A percentile compares a stretch with the other conserved stretches of the same genome.
Evolutionary conservation across 2,329 filamentous ascomycete species (phyloP).

Genomic region (Fusarium longipes): DNA sequence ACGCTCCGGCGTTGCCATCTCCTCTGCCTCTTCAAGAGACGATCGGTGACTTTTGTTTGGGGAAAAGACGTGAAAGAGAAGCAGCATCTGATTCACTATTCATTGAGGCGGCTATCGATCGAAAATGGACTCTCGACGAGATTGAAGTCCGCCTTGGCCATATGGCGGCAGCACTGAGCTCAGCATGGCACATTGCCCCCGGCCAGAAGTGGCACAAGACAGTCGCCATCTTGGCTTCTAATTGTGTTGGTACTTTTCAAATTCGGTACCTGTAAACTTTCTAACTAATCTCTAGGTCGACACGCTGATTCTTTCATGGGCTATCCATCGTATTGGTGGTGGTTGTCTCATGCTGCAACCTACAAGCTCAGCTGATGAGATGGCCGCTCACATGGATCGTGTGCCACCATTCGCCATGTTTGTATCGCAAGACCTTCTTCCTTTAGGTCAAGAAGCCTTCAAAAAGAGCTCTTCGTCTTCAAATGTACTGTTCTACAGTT

Average conservation of each 20-base stretch:
- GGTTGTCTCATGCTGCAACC: constrained; percentile 6
- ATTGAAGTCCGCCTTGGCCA: constrained; percentile 5
- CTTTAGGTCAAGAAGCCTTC: not conserved
- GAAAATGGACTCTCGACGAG: constrained; percentile 6
- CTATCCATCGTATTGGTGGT: constrained; percentile 7
- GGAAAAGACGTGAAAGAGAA: constrained; percentile 5
- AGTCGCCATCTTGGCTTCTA: constrained; percentile 4
- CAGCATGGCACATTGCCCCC: constrained; percentile 3
- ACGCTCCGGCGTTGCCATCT: constrained; percentile 4
- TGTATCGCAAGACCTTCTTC: constrained; percentile 2
- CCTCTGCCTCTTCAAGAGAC: not conserved
- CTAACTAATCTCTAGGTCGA: constrained; percentile 1
- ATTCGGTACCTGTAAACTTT: not conserved
- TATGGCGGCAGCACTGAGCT: constrained; percentile 7
- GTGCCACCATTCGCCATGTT: constrained; percentile 5
- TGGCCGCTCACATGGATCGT: constrained; percentile 9
- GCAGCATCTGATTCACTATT: not conserved
- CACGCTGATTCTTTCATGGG: constrained; percentile 5
- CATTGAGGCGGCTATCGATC: constrained; percentile 7
- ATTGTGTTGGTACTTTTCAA: not conserved
- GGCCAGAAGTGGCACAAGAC: constrained; percentile 7
- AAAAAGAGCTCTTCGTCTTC: constrained; percentile 6
- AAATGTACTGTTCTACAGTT: constrained; percentile 3
- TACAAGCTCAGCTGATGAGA: constrained; percentile 9
- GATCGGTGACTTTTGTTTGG: constrained; percentile 6